A percentile compares a stretch with the other conserved stretches of the same genome.
These are phyloP conservation scores for Hordeum vulgare DNA, from an alignment of 176 grass and related monocot genomes.

Conservation along the genomic window MorexV3_pseudomolecules_assembly NC_058520.1:486006586-486007085, in stretches of 20 bases:
- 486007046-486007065: constrained; percentile 93
- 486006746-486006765: constrained; percentile 84
- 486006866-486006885: constrained; percentile 82
- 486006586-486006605: constrained; percentile 88
- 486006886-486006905: constrained; percentile 95
- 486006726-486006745: constrained; percentile 94
- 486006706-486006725: constrained; percentile 98
- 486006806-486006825: constrained; percentile 49
- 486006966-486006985: constrained; percentile 80
- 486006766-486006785: constrained; percentile 93
- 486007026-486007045: constrained; percentile 77
- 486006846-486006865: background rate
- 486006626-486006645: constrained; percentile 98
- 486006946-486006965: constrained; percentile 76
- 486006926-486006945: constrained; percentile 60
- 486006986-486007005: constrained; percentile 85
- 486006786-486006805: constrained; percentile 76
- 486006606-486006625: constrained; percentile 99
- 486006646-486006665: constrained; percentile 96
- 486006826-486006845: background rate
- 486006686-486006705: constrained; percentile 98
- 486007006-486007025: constrained; percentile 62
- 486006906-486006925: constrained; percentile 91
- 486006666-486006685: constrained; percentile 82
- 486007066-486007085: constrained; percentile 89